phyloP scores from a whole-genome alignment of 2,329 filamentous ascomycete genomes.

The Periconia sp. region DNA sequence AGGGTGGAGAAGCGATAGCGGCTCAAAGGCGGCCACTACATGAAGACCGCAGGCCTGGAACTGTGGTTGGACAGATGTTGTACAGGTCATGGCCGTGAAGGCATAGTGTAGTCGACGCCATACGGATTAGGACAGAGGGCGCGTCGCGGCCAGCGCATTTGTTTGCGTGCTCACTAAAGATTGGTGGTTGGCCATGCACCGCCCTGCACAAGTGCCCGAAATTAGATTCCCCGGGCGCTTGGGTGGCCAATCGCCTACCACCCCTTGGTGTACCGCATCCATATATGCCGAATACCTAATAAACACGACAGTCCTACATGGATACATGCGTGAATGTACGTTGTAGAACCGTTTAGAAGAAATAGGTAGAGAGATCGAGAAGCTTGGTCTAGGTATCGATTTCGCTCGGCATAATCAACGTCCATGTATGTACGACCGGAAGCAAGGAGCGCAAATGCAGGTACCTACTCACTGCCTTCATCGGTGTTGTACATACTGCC shows the following conservation, averaged over 20 bases:
- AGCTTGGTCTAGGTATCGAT: no score
- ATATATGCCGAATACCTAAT: no score
- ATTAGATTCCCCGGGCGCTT: conserved; percentile 33
- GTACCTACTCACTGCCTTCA: no score
- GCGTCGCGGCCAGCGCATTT: conserved; percentile 9
- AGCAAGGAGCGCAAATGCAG: no score
- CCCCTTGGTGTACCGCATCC: neutral
- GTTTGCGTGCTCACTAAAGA: conserved; percentile 24
- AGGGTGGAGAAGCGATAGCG: conserved; percentile 34
- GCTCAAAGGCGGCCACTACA: conserved; percentile 40
- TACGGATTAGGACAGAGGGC: conserved; percentile 24
- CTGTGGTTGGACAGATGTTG: conserved; percentile 30
- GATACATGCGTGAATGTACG: no score
- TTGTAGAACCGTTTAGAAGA: neutral
- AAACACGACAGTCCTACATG: no score
- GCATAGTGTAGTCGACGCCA: conserved; percentile 21
- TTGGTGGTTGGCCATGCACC: conserved; percentile 33
- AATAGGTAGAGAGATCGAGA: no score
- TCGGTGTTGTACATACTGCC: no score
- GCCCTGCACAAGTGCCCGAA: conserved; percentile 34
- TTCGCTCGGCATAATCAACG: no score
- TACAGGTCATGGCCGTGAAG: conserved; percentile 11
- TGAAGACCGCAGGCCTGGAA: conserved; percentile 18
- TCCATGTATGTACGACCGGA: no score
- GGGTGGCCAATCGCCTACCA: conserved; percentile 25